Base-by-base conservation (phyloP, 2,329 filamentous ascomycete species). In the Colletotrichum sp. region DNA sequence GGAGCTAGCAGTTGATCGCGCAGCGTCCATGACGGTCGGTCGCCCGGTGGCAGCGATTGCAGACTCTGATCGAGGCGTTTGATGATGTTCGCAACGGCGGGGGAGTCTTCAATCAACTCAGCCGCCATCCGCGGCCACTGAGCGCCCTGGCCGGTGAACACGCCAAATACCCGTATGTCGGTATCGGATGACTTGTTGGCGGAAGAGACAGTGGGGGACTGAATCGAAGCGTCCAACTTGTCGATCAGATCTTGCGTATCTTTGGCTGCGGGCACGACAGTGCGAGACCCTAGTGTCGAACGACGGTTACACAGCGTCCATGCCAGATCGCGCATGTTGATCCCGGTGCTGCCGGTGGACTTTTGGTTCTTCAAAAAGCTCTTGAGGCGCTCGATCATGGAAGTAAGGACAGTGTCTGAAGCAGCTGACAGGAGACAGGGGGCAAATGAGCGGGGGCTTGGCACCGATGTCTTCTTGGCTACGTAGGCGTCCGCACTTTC, bases 71-170 rank as follows among this genome's bases (percentile, higher is more conserved):
- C 79, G 2, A 84, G 68, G 24, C 77, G 64, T 15, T 76, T 72
- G 2, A 81, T 74, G 30, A 80, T 60, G 39, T 59, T 7, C 12
- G 78, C 60, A 4, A 73, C 71, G 1, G 67, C 15, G 3, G 69
- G 64, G 8, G 71, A 80, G 4, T 24, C 64, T 8, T 70, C 24
- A 8, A 24, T 64, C 18, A 82, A 59, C 28, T 79, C 65, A 2
- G 32, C 26, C 1, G 78, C 82, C 81, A 83, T 82, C 1, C 62
- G 32, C 16, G 80, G 57, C 81, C 81, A 84, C 59, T 84, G 83
- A 0, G 82, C 82, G 3, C 83, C 83, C 63, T 84, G 83, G 0
- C 83, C 82, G 1, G 83, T 83, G 68, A 84, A 84, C 4, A 84
- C 75, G 7, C 79, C 80, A 1, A 82, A 64, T 12, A 71, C n/a